phyloP scores from a whole-genome alignment of 2,329 filamentous ascomycete species.

The Botryotinia globosa region DNA sequence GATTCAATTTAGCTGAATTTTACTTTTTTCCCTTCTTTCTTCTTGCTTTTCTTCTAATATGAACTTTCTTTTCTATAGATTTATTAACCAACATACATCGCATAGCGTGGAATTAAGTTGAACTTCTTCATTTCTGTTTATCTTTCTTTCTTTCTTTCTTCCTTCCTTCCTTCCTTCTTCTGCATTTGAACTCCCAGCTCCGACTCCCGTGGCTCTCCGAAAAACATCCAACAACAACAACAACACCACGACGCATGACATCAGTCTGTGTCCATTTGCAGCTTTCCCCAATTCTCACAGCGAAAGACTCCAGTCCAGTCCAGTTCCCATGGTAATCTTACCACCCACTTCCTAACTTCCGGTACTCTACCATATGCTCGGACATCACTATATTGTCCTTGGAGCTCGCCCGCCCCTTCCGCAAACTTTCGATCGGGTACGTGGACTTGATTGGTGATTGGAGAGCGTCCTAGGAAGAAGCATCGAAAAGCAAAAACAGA shows the following conservation, averaged over 20 bases:
- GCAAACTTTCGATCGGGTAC: background rate
- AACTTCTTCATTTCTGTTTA: no score
- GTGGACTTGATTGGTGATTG: background rate
- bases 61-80: background rate
- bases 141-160: no score
- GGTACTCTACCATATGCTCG: background rate
- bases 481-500: slow-evolving; percentile 1
- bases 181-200: background rate
- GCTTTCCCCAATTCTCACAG: background rate
- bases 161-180: no score
- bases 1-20: background rate
- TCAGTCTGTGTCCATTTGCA: background rate
- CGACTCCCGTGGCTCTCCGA: background rate
- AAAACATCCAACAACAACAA: background rate
- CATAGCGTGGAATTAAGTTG: background rate
- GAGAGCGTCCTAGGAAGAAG: background rate
- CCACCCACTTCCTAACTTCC: background rate
- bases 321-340: background rate
- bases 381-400: background rate
- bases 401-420: slow-evolving; percentile 1
- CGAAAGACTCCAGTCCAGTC: background rate
- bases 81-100: background rate
- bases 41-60: background rate
- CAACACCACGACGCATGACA: background rate
- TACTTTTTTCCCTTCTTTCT: background rate